Base-by-base conservation (phyloP, 148 eudicot species). In the Beta vulgaris region DNA sequence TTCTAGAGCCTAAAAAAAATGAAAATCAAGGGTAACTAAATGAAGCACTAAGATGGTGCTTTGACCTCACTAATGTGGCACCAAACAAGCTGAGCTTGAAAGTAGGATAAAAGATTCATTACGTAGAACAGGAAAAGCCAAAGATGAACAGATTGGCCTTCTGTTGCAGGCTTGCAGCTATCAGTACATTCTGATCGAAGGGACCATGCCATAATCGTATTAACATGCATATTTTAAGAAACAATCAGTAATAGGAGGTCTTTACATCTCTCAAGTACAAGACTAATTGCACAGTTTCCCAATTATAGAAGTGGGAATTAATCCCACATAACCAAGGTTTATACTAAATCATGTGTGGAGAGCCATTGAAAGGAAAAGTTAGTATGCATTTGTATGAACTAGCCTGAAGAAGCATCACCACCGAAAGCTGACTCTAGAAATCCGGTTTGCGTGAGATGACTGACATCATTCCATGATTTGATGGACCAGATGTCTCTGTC, bases 321-420 rank as follows among this genome's bases (percentile, higher is more conserved):
- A n/a, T n/a, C 9, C 26, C 26, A 31, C 13, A 63, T 34, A 32
- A 36, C 26, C 43, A 34, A 36, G 43, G 21, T 63, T 34, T 18
- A 35, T n/a, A 35, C 26, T 37, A 32, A 16, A 61, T 60, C 9
- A 14, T 31, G 66, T 29, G 10, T 23, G 10, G 35, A 29, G 63
- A 19, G 18, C n/a, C 9, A 46, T 19, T 69, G 37, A 73, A 40
- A 1, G 15, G 3, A 34, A 61, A 32, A 32, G 1, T 10, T 62
- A 62, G 4, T 36, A 46, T 48, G 70, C 29, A 7, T 35, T 36
- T 37, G 42, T 5, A 65, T 40, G 71, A 76, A 69, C 75, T 91
- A 91, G 78, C 97, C 98, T 19, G 98, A 93, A 65, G 78, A 76
- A 43, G 84, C 71, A 79, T 88, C 97, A 53, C 98, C 97, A 36